Evolutionary conservation across 192 early-diverging fungal species (phyloP).

Genomic region (Coemansia nantahalensis): DNA sequence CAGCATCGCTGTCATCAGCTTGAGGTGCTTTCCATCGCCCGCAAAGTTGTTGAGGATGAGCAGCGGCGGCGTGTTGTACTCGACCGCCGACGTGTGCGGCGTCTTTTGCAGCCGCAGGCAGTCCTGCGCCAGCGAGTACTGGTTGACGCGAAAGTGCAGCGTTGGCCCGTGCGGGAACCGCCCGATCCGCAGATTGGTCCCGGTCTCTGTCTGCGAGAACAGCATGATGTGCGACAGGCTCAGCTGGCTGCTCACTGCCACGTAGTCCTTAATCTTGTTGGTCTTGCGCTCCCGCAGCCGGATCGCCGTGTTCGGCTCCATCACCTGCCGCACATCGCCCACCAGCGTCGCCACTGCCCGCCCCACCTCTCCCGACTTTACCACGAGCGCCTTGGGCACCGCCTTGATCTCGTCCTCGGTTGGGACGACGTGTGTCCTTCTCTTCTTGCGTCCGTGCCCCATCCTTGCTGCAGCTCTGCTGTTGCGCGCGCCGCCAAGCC

Average conservation of each 20-base stretch:
- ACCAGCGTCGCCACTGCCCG: slow-evolving; percentile 75
- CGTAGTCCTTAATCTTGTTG: slow-evolving; percentile 93
- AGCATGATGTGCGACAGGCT: slow-evolving; percentile 87
- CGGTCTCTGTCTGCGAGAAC: slow-evolving; percentile 79
- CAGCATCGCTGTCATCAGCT: slow-evolving; percentile 91
- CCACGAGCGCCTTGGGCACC: slow-evolving; percentile 86
- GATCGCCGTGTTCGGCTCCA: slow-evolving; percentile 95
- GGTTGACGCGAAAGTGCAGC: slow-evolving; percentile 76
- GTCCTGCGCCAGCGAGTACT: slow-evolving; percentile 82
- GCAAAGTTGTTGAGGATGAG: slow-evolving; percentile 58
- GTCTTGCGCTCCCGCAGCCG: slow-evolving; percentile 85
- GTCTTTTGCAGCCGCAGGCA: slow-evolving; percentile 72
- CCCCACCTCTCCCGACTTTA: slow-evolving; percentile 83
- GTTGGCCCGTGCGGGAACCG: slow-evolving; percentile 92
- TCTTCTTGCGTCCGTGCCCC: slow-evolving; percentile 48
- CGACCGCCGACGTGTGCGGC: slow-evolving; percentile 73
- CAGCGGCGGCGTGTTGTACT: slow-evolving; percentile 78
- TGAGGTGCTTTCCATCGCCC: slow-evolving; percentile 56
- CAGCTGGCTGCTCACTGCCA: slow-evolving; percentile 78
- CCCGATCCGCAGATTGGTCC: slow-evolving; percentile 81
- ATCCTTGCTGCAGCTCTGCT: slow-evolving; percentile 8
- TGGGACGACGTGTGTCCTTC: slow-evolving; percentile 51
- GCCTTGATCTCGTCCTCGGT: slow-evolving; percentile 54
- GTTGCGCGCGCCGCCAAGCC: not conserved
- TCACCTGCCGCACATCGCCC: slow-evolving; percentile 75